A percentile compares a stretch with the other conserved stretches of the same genome.
These are phyloP conservation scores for Cladophialophora psammophila DNA, from an alignment of 2,329 filamentous ascomycete species.

Conservation along the genomic window DNA sequence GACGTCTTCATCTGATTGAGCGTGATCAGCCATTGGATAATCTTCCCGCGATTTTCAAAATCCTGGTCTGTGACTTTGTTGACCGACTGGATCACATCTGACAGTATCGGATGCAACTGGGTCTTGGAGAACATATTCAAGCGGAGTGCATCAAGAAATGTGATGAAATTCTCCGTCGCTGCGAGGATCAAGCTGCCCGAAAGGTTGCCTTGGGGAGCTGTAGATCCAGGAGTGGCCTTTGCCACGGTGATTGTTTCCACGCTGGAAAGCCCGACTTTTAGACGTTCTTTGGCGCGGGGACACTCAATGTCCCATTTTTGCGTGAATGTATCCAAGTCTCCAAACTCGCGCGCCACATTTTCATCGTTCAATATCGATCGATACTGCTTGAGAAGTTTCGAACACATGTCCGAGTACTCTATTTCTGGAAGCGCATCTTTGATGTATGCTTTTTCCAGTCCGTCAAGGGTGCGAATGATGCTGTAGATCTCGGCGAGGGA, in stretches of 20 bases:
- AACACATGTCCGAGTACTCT: constrained; percentile 96
- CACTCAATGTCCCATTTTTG: constrained; percentile 92
- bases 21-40: constrained; percentile 97
- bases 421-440: constrained; percentile 91
- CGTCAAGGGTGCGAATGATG: constrained; percentile 94
- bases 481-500: constrained; percentile 97
- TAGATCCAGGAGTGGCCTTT: constrained; percentile 45
- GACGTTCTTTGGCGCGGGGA: constrained; percentile 88
- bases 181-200: constrained; percentile 78
- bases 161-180: constrained; percentile 98
- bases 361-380: constrained; percentile 92
- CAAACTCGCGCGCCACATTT: constrained; percentile 85
- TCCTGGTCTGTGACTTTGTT: constrained; percentile 96
- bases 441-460: constrained; percentile 93
- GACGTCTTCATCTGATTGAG: constrained; percentile 98
- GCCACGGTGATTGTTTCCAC: constrained; percentile 54
- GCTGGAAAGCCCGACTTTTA: constrained; percentile 87
- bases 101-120: constrained; percentile 91
- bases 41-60: constrained; percentile 95
- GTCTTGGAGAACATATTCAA: constrained; percentile 93
- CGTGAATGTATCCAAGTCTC: constrained; percentile 89
- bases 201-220: constrained; percentile 41
- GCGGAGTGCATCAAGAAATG: constrained; percentile 92
- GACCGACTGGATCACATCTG: constrained; percentile 94
- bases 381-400: constrained; percentile 92